Evolutionary conservation across 208 protist species (phyloP), one percentile per base, ranked within the genome.

Genomic region (Acanthamoeba polyphaga): DNA sequence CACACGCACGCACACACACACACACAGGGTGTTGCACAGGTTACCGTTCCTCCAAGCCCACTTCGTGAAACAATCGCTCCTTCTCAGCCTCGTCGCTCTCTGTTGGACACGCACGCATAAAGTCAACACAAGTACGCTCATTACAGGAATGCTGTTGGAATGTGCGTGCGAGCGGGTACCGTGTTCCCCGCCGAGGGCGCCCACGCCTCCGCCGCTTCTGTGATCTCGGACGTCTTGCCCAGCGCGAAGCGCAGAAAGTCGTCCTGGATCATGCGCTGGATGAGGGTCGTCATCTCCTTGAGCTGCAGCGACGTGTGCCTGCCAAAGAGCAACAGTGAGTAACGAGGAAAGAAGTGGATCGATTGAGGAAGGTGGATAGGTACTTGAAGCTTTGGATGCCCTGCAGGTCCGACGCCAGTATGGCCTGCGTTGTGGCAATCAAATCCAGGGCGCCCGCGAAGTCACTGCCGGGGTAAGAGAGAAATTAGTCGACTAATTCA

Each of bases 301-400:
- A 95, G 80, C 64, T 95, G 93, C 19, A 90, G 32, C n/a, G 62
- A 64, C 49, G 82, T 92, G 51, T 95, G 80, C 58, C 93, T 95
- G 72, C 17, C 5, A 3, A 34, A 7, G 7, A 49, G 53, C 5
- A 29, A n/a, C n/a, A 2, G 92, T n/a, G 34, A 58, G 24, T 27
- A 15, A 27, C 3, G 8, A 3, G n/a, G 2, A 91, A 32, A 64
- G 84, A n/a, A 9, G 6, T 53, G 22, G 6, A 93, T 92, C 34
- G 22, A 13, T 27, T n/a, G 0, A n/a, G 22, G 38, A 32, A 43
- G 55, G 0, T 12, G 8, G 58, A 12, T 90, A 9, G 29, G 53
- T 90, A 95, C 93, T 95, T 95, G 82, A 95, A 95, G 66, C 78
- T 90, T 43, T 90, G 93, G 32, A 95, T 78, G 58, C 78, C 93